These are phyloP conservation scores for Wickerhamiella dianesei DNA, from an alignment of 805 yeast species.

Conservation along the genomic window DNA sequence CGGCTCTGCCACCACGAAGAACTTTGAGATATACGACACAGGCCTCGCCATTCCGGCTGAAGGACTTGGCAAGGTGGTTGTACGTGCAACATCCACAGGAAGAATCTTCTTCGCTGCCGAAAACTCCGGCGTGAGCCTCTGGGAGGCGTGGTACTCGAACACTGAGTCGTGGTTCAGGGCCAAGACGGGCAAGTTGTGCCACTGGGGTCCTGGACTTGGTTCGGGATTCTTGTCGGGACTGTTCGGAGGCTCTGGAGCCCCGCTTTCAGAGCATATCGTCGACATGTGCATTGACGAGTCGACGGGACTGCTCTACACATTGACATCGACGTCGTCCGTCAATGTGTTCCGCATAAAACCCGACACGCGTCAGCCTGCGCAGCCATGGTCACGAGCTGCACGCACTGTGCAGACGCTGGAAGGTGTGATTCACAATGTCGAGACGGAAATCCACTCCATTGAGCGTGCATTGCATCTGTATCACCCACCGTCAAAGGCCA, in stretches of 20 bases:
- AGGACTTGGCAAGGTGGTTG: conserved; percentile 62
- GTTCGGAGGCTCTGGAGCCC: conserved; percentile 7
- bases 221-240: conserved; percentile 17
- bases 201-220: conserved; percentile 50
- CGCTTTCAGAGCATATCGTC: conserved; percentile 36
- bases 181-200: conserved; percentile 69
- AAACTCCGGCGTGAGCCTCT: conserved; percentile 59
- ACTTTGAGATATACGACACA: conserved; percentile 64
- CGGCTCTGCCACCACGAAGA: too few relatives aligned
- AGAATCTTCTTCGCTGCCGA: conserved; percentile 78
- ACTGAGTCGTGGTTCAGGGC: conserved; percentile 78
- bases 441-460: neutral
- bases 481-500: neutral
- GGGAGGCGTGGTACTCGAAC: conserved; percentile 77
- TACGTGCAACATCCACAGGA: conserved; percentile 47
- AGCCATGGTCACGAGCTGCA: neutral
- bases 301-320: conserved; percentile 62
- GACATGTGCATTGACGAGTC: conserved; percentile 65
- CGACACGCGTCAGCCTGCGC: too few relatives aligned
- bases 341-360: conserved; percentile 54
- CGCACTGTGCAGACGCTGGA: neutral
- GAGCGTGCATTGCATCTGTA: neutral
- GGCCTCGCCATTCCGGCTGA: conserved; percentile 67
- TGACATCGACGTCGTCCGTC: conserved; percentile 70
- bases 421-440: neutral